Conservation (phyloP, 176 grass and related monocot genomes). For the Carex cristatella region DNA sequence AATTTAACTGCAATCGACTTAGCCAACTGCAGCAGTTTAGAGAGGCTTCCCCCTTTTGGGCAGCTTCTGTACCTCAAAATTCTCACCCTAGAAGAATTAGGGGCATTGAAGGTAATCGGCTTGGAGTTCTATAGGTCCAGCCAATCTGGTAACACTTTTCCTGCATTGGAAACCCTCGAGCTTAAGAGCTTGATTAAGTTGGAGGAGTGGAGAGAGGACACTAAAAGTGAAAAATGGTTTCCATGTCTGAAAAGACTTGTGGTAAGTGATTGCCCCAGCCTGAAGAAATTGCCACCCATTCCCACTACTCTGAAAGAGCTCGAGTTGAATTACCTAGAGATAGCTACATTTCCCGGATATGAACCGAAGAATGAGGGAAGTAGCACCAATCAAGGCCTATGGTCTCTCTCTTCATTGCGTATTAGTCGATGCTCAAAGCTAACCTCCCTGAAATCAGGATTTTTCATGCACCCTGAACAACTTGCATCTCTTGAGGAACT, state of each 20-base stretch:
- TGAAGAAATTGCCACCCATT: constrained; percentile 15
- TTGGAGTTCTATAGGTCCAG: not conserved
- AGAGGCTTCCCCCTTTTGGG: constrained; percentile 14
- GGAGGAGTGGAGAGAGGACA: constrained; percentile 14
- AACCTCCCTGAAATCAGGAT: not conserved
- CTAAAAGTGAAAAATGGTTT: constrained; percentile 3
- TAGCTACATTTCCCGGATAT: not conserved
- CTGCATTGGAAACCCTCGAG: constrained; percentile 2
- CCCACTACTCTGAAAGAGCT: not conserved
- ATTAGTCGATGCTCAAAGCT: not conserved
- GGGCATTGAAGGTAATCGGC: not conserved
- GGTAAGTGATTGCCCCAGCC: not conserved
- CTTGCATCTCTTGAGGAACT: constrained; percentile 14
- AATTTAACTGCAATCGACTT: constrained; percentile 15
- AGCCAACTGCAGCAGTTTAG: not conserved
- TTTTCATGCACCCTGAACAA: not conserved
- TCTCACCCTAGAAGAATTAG: not conserved
- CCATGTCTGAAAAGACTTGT: constrained; percentile 3
- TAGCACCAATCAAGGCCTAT: not conserved
- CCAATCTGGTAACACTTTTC: not conserved
- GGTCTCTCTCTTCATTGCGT: not conserved
- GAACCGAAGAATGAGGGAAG: not conserved
- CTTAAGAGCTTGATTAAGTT: not conserved
- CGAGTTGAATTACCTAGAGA: not conserved
- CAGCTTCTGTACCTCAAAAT: not conserved